These are phyloP conservation scores for Trichophyton schoenleinii DNA, from an alignment of 2,329 filamentous ascomycete genomes.

Conservation along the genomic window DNA sequence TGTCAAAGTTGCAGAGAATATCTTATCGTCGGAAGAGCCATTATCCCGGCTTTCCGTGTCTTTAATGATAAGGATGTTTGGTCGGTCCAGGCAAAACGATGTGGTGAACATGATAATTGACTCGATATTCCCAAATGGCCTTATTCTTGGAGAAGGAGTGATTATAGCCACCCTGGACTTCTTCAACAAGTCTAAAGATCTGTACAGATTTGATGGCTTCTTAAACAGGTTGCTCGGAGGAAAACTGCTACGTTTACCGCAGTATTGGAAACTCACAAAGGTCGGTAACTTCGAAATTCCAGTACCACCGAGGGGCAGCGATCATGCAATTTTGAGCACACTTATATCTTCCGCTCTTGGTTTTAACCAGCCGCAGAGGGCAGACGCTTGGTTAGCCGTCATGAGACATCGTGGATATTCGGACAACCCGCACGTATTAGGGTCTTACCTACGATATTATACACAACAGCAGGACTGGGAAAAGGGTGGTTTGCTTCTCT, in stretches of 20 bases:
- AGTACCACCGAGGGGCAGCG: conserved; percentile 25
- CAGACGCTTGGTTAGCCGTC: conserved; percentile 29
- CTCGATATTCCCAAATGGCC: conserved; percentile 27
- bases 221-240: conserved; percentile 26
- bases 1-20: conserved; percentile 24
- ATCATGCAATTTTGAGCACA: conserved; percentile 24
- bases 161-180: conserved; percentile 27
- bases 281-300: conserved; percentile 28
- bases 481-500: conserved; percentile 23
- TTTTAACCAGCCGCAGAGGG: conserved; percentile 30
- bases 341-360: conserved; percentile 28
- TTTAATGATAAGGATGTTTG: conserved; percentile 28
- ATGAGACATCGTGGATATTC: conserved; percentile 25
- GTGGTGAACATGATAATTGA: conserved; percentile 27
- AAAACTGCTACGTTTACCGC: conserved; percentile 23
- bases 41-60: conserved; percentile 24
- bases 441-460: conserved; percentile 29
- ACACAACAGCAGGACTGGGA: conserved; percentile 26
- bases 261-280: conserved; percentile 9
- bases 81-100: conserved; percentile 28
- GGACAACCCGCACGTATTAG: conserved; percentile 27
- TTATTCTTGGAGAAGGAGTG: conserved; percentile 24
- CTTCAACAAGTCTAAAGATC: conserved; percentile 29
- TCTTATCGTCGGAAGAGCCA: conserved; percentile 26
- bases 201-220: conserved; percentile 31